Evolutionary conservation across 768 basidiomycete species (phyloP), one percentile per base, ranked within the genome.

Genomic region (Russula brevipes): DNA sequence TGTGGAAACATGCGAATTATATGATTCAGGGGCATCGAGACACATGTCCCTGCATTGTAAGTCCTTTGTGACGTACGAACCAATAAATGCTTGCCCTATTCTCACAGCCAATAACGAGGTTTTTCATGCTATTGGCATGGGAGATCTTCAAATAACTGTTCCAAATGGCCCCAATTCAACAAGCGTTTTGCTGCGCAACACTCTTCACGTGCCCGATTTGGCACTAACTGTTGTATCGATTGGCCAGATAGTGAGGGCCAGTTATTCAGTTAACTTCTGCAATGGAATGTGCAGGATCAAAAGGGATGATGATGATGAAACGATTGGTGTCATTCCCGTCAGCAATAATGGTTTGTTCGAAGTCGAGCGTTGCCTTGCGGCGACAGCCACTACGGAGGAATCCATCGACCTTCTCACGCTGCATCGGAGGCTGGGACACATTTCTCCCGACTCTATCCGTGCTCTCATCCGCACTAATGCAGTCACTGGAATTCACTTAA

Each of bases 101-200:
- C n/a, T n/a, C n/a, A n/a, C n/a, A n/a, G n/a, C n/a, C n/a, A n/a
- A 71, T 41, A 65, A 66, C 1, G 46, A 50, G 2, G 17, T 49
- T 8, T 71, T 69, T 60, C 49, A 67, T 50, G 69, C 70, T 1
- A 59, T 54, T 3, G 69, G 65, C n/a, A 39, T 52, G 5, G 70
- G 70, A 5, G 63, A 69, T 36, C 38, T 71, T 1, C 33, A 11
- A 8, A 57, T 71, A 14, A 16, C 47, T 5, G 46, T 62, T 3
- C 52, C 60, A 12, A 56, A 61, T n/a, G 57, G 60, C 0, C 24
- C 24, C 24, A 24, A 19, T 6, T 31, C 53, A 4, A 24, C 62
- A 2, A 24, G 35, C 1, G 16, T 69, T 16, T 33, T 65, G 3
- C 54, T 69, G 35, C n/a, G 51, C n/a, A n/a, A 66, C 58, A 42